These are phyloP conservation scores for Camptophora hylomeconis DNA, from an alignment of 2,329 filamentous ascomycete genomes.

Conservation along the genomic window DNA sequence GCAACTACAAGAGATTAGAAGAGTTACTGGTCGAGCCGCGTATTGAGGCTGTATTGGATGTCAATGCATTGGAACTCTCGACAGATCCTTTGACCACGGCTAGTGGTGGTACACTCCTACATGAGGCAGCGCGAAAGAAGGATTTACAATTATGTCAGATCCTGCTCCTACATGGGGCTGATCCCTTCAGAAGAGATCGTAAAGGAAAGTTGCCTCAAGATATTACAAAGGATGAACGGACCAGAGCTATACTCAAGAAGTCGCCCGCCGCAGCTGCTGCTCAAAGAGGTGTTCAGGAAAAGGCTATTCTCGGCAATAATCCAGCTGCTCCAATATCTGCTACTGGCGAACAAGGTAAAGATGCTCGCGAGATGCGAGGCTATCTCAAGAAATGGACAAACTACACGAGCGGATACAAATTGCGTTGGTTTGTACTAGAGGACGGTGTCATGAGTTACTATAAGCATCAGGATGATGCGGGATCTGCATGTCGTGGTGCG, in stretches of 20 bases:
- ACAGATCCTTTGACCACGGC: conserved; percentile 67
- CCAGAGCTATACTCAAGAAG: conserved; percentile 76
- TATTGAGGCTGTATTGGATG: conserved; percentile 75
- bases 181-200: conserved; percentile 87
- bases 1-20: conserved; percentile 66
- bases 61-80: conserved; percentile 81
- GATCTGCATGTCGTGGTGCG: conserved; percentile 87
- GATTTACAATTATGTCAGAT: conserved; percentile 82
- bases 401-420: conserved; percentile 90
- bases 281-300: conserved; percentile 91
- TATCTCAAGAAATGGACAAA: conserved; percentile 99
- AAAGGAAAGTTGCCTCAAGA: conserved; percentile 94
- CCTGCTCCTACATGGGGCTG: conserved; percentile 81
- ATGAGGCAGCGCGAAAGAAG: conserved; percentile 81
- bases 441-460: conserved; percentile 97
- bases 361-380: conserved; percentile 92
- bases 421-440: conserved; percentile 95
- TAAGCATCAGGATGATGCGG: conserved; percentile 96
- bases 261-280: conserved; percentile 90
- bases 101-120: conserved; percentile 78
- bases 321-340: conserved; percentile 39
- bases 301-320: conserved; percentile 75
- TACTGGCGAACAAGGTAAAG: conserved; percentile 53
- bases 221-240: conserved; percentile 87
- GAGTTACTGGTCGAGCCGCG: conserved; percentile 71